Evolutionary conservation across 2,329 filamentous ascomycete species (phyloP), one percentile per base, ranked within the genome.

Genomic region (Mycosphaerella sp.): DNA sequence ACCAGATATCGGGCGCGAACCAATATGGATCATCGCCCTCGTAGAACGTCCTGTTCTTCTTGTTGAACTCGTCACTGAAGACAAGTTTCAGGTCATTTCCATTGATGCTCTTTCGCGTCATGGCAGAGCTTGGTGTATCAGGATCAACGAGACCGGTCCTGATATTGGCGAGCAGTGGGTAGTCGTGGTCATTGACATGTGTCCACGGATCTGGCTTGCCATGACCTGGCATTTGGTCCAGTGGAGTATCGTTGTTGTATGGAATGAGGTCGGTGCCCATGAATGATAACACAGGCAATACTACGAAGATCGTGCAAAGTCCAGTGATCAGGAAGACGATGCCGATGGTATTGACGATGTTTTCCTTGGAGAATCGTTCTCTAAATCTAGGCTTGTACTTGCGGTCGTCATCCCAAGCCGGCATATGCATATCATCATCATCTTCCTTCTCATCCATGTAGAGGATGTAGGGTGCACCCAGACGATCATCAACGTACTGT

Each of bases 41-140:
- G 54, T 79, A 80, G 58, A 80, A 80, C 0, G 76, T 77, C 27
- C 77, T 67, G 47, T 75, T 75, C 35, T 73, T 64, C 7, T 70
- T 65, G 53, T 79, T 79, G 64, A 80, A 80, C 54, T 80, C 78
- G 52, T 80, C 78, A 52, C 76, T 79, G 59, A 79, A 80, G 0
- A 79, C 76, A 2, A 80, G 61, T 10, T 72, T 69, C 28, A 76
- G 65, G 4, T 69, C 68, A 27, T 74, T 70, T 6, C 72, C 73
- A 51, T 75, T 69, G 18, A 75, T 66, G 9, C 74, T 73, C 18
- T 62, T 71, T 50, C 71, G 70, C 0, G 68, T 75, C 64, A 67
- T 74, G 13, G 70, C 77, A 30, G 59, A 64, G 3, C 66, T 46
- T 3, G 77, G 78, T 0, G 78, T 80, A 45, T 76, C 73, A 1